A percentile compares a stretch with the other conserved stretches of the same genome.
phyloP scores from a whole-genome alignment of 2,329 filamentous ascomycete species.

The Hymenoscyphus fructigenus region DNA sequence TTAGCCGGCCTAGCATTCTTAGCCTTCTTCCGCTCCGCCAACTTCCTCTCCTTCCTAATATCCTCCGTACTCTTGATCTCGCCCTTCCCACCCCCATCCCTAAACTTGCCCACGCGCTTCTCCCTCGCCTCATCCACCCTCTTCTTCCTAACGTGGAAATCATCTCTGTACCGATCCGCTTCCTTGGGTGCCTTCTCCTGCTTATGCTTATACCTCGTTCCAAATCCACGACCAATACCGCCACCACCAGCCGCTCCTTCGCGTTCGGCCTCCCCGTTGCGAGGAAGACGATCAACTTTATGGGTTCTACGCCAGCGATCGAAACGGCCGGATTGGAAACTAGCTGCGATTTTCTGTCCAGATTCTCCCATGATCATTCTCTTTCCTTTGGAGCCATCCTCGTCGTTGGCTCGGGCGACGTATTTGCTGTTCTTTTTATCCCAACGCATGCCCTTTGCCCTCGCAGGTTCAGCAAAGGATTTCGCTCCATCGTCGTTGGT shows the following conservation, averaged over 20 bases:
- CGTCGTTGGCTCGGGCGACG: slow-evolving; percentile 86
- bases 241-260: slow-evolving; percentile 36
- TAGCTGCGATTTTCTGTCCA: slow-evolving; percentile 93
- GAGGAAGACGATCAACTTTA: slow-evolving; percentile 73
- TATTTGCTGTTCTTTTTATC: slow-evolving; percentile 97
- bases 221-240: slow-evolving; percentile 40
- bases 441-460: slow-evolving; percentile 79
- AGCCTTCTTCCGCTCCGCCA: slow-evolving; percentile 72
- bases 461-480: slow-evolving; percentile 74
- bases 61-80: slow-evolving; percentile 83
- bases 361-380: slow-evolving; percentile 83
- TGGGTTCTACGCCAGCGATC: slow-evolving; percentile 89
- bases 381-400: slow-evolving; percentile 76
- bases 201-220: slow-evolving; percentile 78
- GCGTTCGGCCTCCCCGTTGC: slow-evolving; percentile 78
- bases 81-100: slow-evolving; percentile 68
- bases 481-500: slow-evolving; percentile 82
- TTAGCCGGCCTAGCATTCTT: slow-evolving; percentile 85
- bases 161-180: slow-evolving; percentile 87
- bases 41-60: slow-evolving; percentile 76
- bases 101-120: slow-evolving; percentile 73
- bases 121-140: slow-evolving; percentile 83
- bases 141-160: slow-evolving; percentile 90
- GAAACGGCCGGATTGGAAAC: slow-evolving; percentile 90
- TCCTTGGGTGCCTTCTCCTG: slow-evolving; percentile 86